Percentiles rank a stretch among this genome's conserved stretches.
These are phyloP conservation scores for Pseudonectria buxi DNA, from an alignment of 2,329 filamentous ascomycete genomes.

Conservation along the genomic window DNA sequence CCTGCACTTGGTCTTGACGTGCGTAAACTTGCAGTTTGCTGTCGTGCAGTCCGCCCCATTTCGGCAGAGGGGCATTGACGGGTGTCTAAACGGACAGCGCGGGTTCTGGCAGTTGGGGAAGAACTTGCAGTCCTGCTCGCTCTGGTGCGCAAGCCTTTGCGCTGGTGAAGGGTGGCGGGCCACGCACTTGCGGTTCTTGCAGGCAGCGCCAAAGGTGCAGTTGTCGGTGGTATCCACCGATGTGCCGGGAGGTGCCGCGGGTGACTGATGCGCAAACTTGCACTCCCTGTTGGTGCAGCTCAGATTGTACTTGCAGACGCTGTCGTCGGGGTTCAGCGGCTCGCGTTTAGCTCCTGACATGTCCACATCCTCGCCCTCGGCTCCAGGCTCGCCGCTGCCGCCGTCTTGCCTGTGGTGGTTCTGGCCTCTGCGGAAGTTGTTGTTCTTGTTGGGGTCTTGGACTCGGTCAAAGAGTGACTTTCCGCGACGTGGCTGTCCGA, in stretches of 20 bases:
- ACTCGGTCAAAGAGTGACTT: constrained; percentile 71
- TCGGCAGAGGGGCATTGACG: constrained; percentile 76
- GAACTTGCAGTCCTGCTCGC: constrained; percentile 83
- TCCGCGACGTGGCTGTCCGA: constrained; percentile 31
- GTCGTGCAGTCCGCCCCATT: constrained; percentile 85
- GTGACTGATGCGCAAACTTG: constrained; percentile 89
- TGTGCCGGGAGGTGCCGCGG: constrained; percentile 71
- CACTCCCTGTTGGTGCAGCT: constrained; percentile 84
- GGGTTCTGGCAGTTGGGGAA: constrained; percentile 87
- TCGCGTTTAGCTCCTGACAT: constrained; percentile 49
- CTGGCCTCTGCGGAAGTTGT: constrained; percentile 45
- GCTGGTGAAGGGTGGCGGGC: constrained; percentile 90
- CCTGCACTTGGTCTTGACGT: constrained; percentile 77
- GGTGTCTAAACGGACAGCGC: constrained; percentile 83
- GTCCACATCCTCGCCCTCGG: constrained; percentile 56
- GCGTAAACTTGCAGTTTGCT: constrained; percentile 81
- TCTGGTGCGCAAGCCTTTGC: constrained; percentile 68
- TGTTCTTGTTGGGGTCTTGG: constrained; percentile 45
- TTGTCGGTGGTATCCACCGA: constrained; percentile 72
- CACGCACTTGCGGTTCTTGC: constrained; percentile 93
- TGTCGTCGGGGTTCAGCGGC: constrained; percentile 54
- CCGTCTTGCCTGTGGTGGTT: constrained; percentile 33
- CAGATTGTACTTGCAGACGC: constrained; percentile 83
- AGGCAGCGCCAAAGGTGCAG: constrained; percentile 82
- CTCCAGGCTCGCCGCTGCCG: constrained; percentile 26